phyloP scores from a whole-genome alignment of 78 protist species.

The Paratrimastix pyriformis region DNA sequence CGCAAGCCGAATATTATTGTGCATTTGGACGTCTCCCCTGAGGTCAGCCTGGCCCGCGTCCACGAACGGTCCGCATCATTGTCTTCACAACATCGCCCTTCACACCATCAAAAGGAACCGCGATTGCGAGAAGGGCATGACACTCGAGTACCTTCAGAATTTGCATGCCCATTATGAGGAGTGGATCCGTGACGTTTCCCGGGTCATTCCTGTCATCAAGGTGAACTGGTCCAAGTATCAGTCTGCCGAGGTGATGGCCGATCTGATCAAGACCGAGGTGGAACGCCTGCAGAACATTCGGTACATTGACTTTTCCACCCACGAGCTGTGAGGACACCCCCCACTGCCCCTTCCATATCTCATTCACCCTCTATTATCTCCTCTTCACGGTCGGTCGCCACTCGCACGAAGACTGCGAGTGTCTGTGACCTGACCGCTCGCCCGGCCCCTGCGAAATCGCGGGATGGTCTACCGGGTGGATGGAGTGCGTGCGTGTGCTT shows the following conservation, averaged over 20 bases:
- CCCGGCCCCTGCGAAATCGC: no score
- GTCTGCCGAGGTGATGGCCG: neutral
- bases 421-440: no score
- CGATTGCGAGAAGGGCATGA: slow-evolving; percentile 50
- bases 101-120: slow-evolving; percentile 41
- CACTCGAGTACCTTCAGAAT: slow-evolving; percentile 41
- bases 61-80: no score
- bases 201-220: slow-evolving; percentile 51
- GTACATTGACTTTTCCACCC: neutral
- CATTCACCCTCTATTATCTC: no score
- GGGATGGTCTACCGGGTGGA: no score
- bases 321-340: no score
- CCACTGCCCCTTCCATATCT: no score
- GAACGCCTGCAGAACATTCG: neutral
- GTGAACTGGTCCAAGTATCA: slow-evolving; percentile 41
- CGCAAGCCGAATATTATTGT: slow-evolving; percentile 57
- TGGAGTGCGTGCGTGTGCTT: no score
- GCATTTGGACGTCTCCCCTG: slow-evolving; percentile 62
- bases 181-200: slow-evolving; percentile 42
- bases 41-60: slow-evolving; percentile 42
- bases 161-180: slow-evolving; percentile 47
- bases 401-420: no score
- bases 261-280: neutral
- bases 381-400: no score
- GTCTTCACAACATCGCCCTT: no score